Evolutionary conservation across 495 filamentous ascomycete species (phyloP).

Genomic region (Emericellopsis terricola): DNA sequence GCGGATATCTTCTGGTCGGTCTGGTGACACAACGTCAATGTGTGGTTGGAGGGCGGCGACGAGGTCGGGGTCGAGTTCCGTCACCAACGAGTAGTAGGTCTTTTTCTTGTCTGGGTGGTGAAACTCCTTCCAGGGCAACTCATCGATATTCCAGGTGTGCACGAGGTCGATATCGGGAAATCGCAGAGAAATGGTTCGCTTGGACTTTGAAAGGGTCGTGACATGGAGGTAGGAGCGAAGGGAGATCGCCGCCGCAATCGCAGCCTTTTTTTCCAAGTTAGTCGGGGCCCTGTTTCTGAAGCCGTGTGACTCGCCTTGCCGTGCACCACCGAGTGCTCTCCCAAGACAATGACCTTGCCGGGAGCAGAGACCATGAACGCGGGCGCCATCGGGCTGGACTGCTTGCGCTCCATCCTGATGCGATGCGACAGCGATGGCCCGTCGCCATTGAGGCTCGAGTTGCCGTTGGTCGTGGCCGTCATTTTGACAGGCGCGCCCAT

Average conservation of each 20-base stretch:
- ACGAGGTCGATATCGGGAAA: constrained; percentile 76
- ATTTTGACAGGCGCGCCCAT: neutral
- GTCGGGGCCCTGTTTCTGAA: neutral
- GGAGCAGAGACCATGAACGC: constrained; percentile 95
- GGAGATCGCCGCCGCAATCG: constrained; percentile 86
- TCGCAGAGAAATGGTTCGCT: constrained; percentile 62
- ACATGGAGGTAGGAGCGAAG: constrained; percentile 91
- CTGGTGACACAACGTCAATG: constrained; percentile 46
- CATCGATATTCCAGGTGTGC: constrained; percentile 84
- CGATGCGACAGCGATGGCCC: constrained; percentile 8
- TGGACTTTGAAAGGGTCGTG: constrained; percentile 73
- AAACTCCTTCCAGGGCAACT: constrained; percentile 73
- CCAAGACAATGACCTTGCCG: constrained; percentile 93
- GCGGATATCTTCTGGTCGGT: constrained; percentile 41
- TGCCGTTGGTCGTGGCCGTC: neutral
- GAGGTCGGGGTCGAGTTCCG: constrained; percentile 64
- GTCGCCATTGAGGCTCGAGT: constrained; percentile 2
- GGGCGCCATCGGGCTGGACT: constrained; percentile 49
- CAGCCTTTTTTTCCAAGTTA: constrained; percentile 31
- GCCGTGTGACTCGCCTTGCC: no score
- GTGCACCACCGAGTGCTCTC: constrained; percentile 91
- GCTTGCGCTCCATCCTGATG: constrained; percentile 24
- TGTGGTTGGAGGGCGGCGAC: constrained; percentile 60
- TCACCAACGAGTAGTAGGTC: constrained; percentile 79
- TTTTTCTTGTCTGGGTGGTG: constrained; percentile 67